Evolutionary conservation across 257 asterid species (phyloP).

Genomic region (Dorcoceras hygrometricum): DNA sequence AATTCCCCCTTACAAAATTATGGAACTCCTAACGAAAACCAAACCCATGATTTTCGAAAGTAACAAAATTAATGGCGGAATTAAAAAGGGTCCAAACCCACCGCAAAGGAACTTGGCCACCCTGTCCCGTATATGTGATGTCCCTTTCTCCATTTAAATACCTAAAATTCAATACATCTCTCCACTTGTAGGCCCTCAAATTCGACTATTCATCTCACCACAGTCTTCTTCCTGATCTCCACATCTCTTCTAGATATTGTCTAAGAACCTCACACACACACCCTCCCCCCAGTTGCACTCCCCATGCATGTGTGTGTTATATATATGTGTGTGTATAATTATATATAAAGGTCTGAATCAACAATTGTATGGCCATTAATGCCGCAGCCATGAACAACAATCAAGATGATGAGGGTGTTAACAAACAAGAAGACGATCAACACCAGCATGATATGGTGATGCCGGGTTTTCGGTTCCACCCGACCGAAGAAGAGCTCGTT

Average conservation of each 20-base stretch:
- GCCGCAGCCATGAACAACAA: slow-evolving; percentile 51
- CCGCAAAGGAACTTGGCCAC: slow-evolving; percentile 64
- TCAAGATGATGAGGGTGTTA: slow-evolving; percentile 36
- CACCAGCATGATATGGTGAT: slow-evolving; percentile 87
- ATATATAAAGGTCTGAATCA: slow-evolving; percentile 8
- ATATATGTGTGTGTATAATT: too few relatives aligned
- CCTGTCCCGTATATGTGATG: slow-evolving; percentile 56
- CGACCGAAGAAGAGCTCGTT: slow-evolving; percentile 93
- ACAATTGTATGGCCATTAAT: slow-evolving; percentile 57
- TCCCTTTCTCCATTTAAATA: slow-evolving; percentile 65
- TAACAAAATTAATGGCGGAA: slow-evolving; percentile 32
- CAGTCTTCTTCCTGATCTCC: not conserved
- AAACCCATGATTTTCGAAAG: not conserved
- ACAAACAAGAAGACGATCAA: slow-evolving; percentile 37
- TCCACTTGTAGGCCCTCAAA: slow-evolving; percentile 32
- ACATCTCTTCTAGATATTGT: not conserved
- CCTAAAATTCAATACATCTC: slow-evolving; percentile 35
- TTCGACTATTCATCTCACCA: not conserved
- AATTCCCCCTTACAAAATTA: too few relatives aligned
- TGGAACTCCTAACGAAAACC: not conserved
- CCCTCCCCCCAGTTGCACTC: not conserved
- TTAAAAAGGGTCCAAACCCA: slow-evolving; percentile 69
- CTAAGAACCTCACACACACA: too few relatives aligned
- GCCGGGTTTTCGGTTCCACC: slow-evolving; percentile 98
- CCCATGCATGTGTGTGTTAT: slow-evolving; percentile 17